Conservation (phyloP, 2,329 filamentous ascomycete genomes). For the Pseudogymnoascus sp. region DNA sequence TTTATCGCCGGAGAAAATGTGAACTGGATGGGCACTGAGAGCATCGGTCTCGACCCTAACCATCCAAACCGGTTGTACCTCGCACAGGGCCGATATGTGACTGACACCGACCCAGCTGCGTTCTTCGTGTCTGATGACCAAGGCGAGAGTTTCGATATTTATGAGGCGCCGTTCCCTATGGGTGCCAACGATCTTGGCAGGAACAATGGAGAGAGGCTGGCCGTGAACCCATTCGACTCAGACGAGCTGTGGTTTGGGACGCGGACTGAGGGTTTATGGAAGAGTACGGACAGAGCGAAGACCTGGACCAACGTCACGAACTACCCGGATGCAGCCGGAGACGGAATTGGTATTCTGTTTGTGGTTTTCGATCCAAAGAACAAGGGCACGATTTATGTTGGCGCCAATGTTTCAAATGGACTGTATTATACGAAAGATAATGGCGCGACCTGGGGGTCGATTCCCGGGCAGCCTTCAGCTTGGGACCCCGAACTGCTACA, state of each 20-base stretch:
- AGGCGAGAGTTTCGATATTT: conserved; percentile 14
- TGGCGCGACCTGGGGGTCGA: conserved; percentile 11
- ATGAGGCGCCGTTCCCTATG: conserved; percentile 15
- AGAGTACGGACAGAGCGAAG: conserved; percentile 13
- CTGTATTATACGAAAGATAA: conserved; percentile 13
- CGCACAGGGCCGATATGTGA: conserved; percentile 14
- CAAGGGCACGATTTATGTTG: conserved; percentile 14
- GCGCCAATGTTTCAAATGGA: conserved; percentile 13
- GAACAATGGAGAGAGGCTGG: conserved; percentile 14
- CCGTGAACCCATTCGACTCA: conserved; percentile 14
- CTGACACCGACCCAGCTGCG: conserved; percentile 7
- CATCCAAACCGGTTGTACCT: conserved; percentile 14
- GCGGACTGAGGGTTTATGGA: conserved; percentile 14
- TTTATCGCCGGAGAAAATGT: conserved; percentile 14
- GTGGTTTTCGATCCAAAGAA: conserved; percentile 15
- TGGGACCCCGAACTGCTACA: conserved; percentile 13
- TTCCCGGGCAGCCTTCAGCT: conserved; percentile 12
- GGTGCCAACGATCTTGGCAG: conserved; percentile 14
- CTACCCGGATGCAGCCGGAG: conserved; percentile 13
- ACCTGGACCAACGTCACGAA: conserved; percentile 15
- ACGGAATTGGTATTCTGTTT: conserved; percentile 14
- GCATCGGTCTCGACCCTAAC: conserved; percentile 12
- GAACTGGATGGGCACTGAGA: conserved; percentile 15
- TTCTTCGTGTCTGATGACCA: conserved; percentile 15
- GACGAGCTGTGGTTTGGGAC: conserved; percentile 15